These are phyloP conservation scores for Aureobasidium sp. DNA, from an alignment of 2,329 filamentous ascomycete species.

Conservation along the genomic window DNA sequence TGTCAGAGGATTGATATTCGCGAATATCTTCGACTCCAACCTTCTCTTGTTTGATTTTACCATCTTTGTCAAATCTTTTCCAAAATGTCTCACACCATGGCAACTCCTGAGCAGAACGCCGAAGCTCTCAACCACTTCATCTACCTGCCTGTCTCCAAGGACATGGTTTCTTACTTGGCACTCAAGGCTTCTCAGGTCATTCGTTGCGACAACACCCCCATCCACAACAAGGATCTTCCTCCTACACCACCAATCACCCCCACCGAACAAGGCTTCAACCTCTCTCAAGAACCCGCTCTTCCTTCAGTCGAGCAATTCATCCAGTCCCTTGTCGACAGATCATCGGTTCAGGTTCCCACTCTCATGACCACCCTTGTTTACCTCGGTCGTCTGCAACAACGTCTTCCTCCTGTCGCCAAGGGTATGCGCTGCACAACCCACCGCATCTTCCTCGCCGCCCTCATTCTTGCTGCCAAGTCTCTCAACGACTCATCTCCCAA, in stretches of 20 bases:
- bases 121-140: slow-evolving; percentile 74
- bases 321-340: slow-evolving; percentile 78
- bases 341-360: slow-evolving; percentile 94
- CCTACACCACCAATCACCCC: slow-evolving; percentile 56
- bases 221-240: slow-evolving; percentile 43
- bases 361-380: slow-evolving; percentile 97
- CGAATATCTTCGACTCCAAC: slow-evolving; percentile 16
- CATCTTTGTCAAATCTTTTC: slow-evolving; percentile 11
- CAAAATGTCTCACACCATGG: slow-evolving; percentile 39
- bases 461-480: slow-evolving; percentile 89
- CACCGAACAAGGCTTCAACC: slow-evolving; percentile 40
- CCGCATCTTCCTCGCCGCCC: slow-evolving; percentile 87
- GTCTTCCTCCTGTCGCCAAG: slow-evolving; percentile 88
- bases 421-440: slow-evolving; percentile 95
- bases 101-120: slow-evolving; percentile 52
- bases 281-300: slow-evolving; percentile 40
- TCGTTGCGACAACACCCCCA: slow-evolving; percentile 56
- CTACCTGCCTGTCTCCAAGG: slow-evolving; percentile 64
- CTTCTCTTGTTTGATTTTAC: slow-evolving; percentile 1
- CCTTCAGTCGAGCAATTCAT: slow-evolving; percentile 89
- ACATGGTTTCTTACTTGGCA: slow-evolving; percentile 74
- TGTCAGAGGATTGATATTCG: slow-evolving; percentile 23
- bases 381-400: slow-evolving; percentile 72
- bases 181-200: slow-evolving; percentile 70
- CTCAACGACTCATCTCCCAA: slow-evolving; percentile 97